Evolutionary conservation across 2,329 filamentous ascomycete species (phyloP), one percentile per base, ranked within the genome.

Genomic region (Rhytidhysteron rufulum): DNA sequence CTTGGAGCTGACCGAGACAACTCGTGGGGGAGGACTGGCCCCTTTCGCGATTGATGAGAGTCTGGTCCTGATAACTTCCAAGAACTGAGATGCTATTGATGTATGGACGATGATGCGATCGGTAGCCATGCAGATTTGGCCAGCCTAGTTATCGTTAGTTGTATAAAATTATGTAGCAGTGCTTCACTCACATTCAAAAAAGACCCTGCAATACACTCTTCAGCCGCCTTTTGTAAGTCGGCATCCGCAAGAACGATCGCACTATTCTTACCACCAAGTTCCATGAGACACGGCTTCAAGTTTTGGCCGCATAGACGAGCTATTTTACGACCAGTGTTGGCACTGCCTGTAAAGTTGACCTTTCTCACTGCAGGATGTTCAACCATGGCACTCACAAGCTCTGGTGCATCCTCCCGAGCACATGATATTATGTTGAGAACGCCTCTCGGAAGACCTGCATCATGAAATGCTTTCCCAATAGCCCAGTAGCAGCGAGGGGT

Each of bases 191-290:
- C 72, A 50, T 78, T 71, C 41, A 85, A 90, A 68, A 93, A 93
- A 65, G 93, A 93, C 53, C 87, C 88, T 73, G 90, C 86, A 83
- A 93, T 88, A 48, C 86, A 86, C 19, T 86, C 83, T 52, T 91
- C 82, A 22, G 86, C 88, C 11, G 88, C 88, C 51, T 79, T 78
- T 27, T 85, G 80, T 9, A 89, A 64, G 37, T 86, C 78, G 13
- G 84, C 85, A 55, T 91, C 87, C 1, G 85, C 84, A 1, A 93
- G 77, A 29, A 94, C 73, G 38, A 94, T 72, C n/a, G 88, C 70
- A 1, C 86, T 85, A 50, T 81, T 86, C 71, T 93, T 93, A 37
- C 88, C 88, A 37, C 88, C 88, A 1, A 93, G 75, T 67, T 94
- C 88, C 83, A 93, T 88, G 13, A 49, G 21, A 13, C 42, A 11